A percentile compares a stretch with the other conserved stretches of the same genome.
Conservation (phyloP, 495 filamentous ascomycete genomes). For the Tuber indicum region DNA sequence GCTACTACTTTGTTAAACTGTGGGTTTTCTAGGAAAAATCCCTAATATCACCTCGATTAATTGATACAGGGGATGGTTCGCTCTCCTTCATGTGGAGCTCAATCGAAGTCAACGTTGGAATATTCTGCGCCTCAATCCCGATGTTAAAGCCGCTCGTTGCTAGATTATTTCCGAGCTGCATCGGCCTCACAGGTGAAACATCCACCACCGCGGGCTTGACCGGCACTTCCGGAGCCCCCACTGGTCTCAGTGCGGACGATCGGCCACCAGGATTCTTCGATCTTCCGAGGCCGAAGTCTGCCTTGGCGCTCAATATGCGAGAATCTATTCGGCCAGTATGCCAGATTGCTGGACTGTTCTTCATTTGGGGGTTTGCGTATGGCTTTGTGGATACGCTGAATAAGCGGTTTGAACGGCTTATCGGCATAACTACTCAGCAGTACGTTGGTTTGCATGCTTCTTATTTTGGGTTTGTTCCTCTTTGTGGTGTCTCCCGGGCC, state of each 20-base stretch:
- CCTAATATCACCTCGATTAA: slow-evolving; percentile 33
- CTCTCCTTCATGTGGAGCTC: slow-evolving; percentile 88
- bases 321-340: slow-evolving; percentile 31
- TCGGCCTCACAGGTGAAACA: slow-evolving; percentile 45
- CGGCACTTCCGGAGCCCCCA: background rate
- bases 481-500: background rate
- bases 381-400: slow-evolving; percentile 74
- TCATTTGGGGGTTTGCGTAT: slow-evolving; percentile 83
- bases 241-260: background rate
- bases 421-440: slow-evolving; percentile 47
- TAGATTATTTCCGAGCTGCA: slow-evolving; percentile 64
- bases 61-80: slow-evolving; percentile 63
- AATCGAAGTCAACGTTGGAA: slow-evolving; percentile 81
- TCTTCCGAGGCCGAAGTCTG: slow-evolving; percentile 56
- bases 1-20: slow-evolving; percentile 42
- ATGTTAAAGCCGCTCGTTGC: slow-evolving; percentile 80
- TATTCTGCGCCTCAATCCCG: slow-evolving; percentile 81
- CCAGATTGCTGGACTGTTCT: slow-evolving; percentile 30
- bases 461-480: slow-evolving; percentile 49
- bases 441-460: slow-evolving; percentile 57
- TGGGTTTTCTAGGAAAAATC: slow-evolving; percentile 12
- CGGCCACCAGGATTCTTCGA: slow-evolving; percentile 15
- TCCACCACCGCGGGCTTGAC: background rate
- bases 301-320: slow-evolving; percentile 18
- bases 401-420: slow-evolving; percentile 51